A percentile compares a stretch with the other conserved stretches of the same genome.
phyloP scores from a whole-genome alignment of 208 protist genomes.

The Jaenimonas drosophilae region DNA sequence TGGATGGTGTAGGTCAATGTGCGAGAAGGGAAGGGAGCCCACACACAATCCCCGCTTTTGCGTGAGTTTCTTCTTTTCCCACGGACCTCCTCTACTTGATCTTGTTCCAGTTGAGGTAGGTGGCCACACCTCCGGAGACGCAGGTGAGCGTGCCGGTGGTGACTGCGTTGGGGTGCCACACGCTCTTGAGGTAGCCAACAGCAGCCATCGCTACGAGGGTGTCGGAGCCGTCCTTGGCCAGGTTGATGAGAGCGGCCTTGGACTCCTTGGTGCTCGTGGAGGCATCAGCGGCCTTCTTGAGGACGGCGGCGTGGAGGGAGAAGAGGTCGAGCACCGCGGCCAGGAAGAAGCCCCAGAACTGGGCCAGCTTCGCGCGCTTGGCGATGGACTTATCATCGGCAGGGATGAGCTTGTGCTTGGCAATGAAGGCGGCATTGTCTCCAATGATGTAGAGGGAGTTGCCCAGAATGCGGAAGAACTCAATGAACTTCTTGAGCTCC shows the following conservation, averaged over 20 bases:
- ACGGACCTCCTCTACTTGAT: slow-evolving; percentile 31
- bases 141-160: slow-evolving; percentile 65
- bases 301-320: slow-evolving; percentile 40
- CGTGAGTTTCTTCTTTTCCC: too few species aligned
- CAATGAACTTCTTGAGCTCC: slow-evolving; percentile 55
- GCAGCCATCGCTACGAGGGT: slow-evolving; percentile 73
- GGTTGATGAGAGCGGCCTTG: slow-evolving; percentile 61
- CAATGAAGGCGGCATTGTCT: slow-evolving; percentile 82
- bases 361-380: slow-evolving; percentile 63
- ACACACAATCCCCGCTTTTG: too few species aligned
- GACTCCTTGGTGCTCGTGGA: slow-evolving; percentile 55
- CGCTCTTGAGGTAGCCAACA: slow-evolving; percentile 63
- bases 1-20: too few species aligned
- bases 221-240: slow-evolving; percentile 78
- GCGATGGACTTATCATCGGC: slow-evolving; percentile 37
- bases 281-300: slow-evolving; percentile 40
- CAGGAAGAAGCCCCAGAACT: slow-evolving; percentile 91
- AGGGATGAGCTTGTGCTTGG: slow-evolving; percentile 63
- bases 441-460: slow-evolving; percentile 87
- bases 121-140: slow-evolving; percentile 80
- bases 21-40: too few species aligned
- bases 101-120: slow-evolving; percentile 88
- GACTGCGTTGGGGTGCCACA: slow-evolving; percentile 61
- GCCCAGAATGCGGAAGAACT: slow-evolving; percentile 74
- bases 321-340: slow-evolving; percentile 80